Base-by-base conservation (phyloP, 2,329 filamentous ascomycete genomes). In the Gaeumannomyces tritici region DNA sequence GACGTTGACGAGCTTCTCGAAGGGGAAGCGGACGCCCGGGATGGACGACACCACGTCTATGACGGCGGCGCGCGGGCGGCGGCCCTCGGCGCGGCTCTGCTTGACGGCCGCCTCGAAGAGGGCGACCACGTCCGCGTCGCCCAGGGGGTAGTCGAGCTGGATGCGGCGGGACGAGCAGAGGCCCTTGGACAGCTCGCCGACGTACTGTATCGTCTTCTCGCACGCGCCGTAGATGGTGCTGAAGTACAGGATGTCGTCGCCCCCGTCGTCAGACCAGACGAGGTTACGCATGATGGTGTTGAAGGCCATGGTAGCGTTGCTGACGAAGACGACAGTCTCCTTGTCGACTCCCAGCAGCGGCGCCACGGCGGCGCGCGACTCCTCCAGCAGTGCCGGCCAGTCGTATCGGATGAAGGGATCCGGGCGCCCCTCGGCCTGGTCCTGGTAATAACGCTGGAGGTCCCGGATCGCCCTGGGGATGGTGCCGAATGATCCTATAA, bases 281-380 rank as follows among this genome's bases (percentile, higher is more conserved):
- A 97, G 73, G 71, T 89, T 93, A 55, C 88, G 85, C n/a, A 96
- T 81, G 6, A 96, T 84, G 0, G 86, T 90, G 75, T 95, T 93
- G 58, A 92, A 75, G 28, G 85, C 90, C 0, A 83, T 87, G 0
- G 91, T 96, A 15, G 92, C 91, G 72, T 97, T 97, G 63, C 83
- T 78, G 0, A 96, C 86, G 66, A 96, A 88, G 0, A 96, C 91
- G 54, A 90, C 77, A 12, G 87, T 85, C 12, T 87, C 80, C 1
- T 78, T 70, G 0, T 88, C 85, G 0, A 83, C 88, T 64, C 89
- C 83, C 64, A 97, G 76, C 35, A 65, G 69, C 28, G 77, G 72
- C 1, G 90, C 88, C 5, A 93, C 76, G 3, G 86, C 87, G 47
- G 73, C 75, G 11, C 91, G 87, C 12, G 82, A 82, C 65, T 83